phyloP scores from a whole-genome alignment of 805 yeast species.

The Kurtzmaniella fragi region DNA sequence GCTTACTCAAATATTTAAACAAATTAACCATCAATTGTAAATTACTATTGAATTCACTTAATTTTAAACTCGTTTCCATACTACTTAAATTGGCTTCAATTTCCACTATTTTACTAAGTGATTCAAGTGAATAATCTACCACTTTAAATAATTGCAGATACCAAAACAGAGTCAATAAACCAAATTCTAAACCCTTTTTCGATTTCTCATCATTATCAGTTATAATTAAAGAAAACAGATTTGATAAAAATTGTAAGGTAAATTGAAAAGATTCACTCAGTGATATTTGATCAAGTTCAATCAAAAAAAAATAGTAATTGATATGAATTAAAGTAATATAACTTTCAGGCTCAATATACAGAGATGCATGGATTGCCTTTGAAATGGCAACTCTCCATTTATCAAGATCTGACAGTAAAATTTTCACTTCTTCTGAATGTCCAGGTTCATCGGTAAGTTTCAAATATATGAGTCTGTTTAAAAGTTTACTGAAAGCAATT shows the following conservation, averaged over 20 bases:
- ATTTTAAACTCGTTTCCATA: constrained; percentile 15
- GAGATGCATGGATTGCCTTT: constrained; percentile 21
- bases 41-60: constrained; percentile 29
- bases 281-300: constrained; percentile 38
- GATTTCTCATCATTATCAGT: constrained; percentile 9
- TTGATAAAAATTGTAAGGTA: constrained; percentile 36
- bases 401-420: constrained; percentile 28
- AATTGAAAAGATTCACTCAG: constrained; percentile 35
- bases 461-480: constrained; percentile 18
- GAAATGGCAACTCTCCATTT: constrained; percentile 31
- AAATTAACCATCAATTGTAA: constrained; percentile 29
- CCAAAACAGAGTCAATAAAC: constrained; percentile 25
- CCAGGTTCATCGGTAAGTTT: constrained; percentile 5
- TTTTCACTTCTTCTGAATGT: constrained; percentile 4
- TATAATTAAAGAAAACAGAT: constrained; percentile 32
- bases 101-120: constrained; percentile 15
- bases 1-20: constrained; percentile 16
- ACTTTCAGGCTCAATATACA: constrained; percentile 25
- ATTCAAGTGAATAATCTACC: constrained; percentile 21
- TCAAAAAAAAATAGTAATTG: constrained; percentile 33
- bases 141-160: constrained; percentile 33
- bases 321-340: constrained; percentile 29
- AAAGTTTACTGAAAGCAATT: constrained; percentile 19
- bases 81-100: constrained; percentile 4
- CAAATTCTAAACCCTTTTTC: constrained; percentile 9